phyloP scores from a whole-genome alignment of 371 early-diverging fungal species.

The Rhizoclosmatium hyalinum region DNA sequence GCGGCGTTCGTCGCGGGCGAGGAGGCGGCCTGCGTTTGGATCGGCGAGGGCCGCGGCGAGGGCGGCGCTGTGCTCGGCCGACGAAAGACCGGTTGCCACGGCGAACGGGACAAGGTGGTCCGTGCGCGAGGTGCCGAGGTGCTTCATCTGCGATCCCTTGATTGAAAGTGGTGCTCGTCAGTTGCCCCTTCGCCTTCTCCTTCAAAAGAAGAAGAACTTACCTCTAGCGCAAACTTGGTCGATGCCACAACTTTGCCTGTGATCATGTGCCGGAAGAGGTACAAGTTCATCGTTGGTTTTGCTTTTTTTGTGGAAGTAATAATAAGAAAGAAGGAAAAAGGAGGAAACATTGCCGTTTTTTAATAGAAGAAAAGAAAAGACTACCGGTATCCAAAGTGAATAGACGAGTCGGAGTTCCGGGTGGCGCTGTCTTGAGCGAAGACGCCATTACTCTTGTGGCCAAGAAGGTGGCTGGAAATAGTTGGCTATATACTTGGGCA shows the following conservation, averaged over 20 bases:
- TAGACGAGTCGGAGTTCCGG: no score
- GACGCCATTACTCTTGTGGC: no score
- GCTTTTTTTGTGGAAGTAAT: neutral
- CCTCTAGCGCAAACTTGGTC: conserved; percentile 29
- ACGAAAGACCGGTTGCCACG: conserved; percentile 43
- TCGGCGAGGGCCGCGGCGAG: conserved; percentile 11
- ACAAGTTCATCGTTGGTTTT: conserved; percentile 37
- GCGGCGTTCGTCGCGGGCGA: conserved; percentile 1
- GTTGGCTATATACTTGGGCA: no score
- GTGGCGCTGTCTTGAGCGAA: no score
- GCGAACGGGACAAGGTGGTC: conserved; percentile 60
- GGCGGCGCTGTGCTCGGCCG: neutral
- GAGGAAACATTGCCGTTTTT: no score
- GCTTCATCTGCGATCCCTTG: neutral
- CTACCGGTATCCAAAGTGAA: no score
- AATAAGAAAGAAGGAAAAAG: neutral
- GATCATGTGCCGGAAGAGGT: conserved; percentile 50
- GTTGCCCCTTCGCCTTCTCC: neutral
- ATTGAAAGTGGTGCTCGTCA: neutral
- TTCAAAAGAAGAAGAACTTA: conserved; percentile 17
- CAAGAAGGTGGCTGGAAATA: no score
- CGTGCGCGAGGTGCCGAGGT: conserved; percentile 34
- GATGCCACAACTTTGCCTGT: conserved; percentile 47
- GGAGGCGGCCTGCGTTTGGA: conserved; percentile 1
- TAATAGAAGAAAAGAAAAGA: no score